Percentiles rank a stretch among this genome's conserved stretches.
Conservation (phyloP, 2,329 filamentous ascomycete species). For the Penicillium digitatum region DNA sequence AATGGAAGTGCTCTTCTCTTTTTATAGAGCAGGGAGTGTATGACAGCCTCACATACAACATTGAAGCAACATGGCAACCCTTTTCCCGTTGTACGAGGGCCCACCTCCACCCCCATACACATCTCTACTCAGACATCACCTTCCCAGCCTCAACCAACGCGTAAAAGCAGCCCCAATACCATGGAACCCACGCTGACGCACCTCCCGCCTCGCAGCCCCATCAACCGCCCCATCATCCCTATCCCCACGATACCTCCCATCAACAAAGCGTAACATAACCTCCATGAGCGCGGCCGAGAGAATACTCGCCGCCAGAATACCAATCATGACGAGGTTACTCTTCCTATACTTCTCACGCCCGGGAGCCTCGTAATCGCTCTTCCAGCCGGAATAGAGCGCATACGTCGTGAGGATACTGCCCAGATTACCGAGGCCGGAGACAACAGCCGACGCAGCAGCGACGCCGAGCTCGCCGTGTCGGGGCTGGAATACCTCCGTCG, state of each 20-base stretch:
- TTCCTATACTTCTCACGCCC: conserved; percentile 70
- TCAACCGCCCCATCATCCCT: conserved; percentile 23
- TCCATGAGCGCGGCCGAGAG: conserved; percentile 63
- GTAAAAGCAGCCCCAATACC: conserved; percentile 28
- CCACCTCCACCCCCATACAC: background rate
- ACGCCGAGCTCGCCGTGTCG: conserved; percentile 89
- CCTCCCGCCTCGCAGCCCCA: conserved; percentile 37
- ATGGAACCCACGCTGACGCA: conserved; percentile 35
- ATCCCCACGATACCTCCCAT: conserved; percentile 20
- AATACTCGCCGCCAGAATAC: conserved; percentile 75
- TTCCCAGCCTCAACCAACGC: conserved; percentile 11
- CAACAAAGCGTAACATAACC: conserved; percentile 53
- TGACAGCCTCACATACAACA: background rate
- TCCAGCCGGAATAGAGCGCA: conserved; percentile 83
- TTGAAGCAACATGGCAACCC: background rate
- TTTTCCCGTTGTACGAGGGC: background rate
- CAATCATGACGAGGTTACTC: conserved; percentile 85
- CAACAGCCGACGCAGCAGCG: conserved; percentile 76
- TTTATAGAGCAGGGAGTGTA: background rate
- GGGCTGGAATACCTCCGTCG: conserved; percentile 81
- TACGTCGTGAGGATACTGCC: conserved; percentile 86
- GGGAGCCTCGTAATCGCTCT: conserved; percentile 60
- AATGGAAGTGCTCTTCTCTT: background rate
- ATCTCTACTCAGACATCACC: background rate
- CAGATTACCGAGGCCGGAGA: conserved; percentile 81